A percentile compares a stretch with the other conserved stretches of the same genome.
These are phyloP conservation scores for Amanita bisporigera DNA, from an alignment of 1,284 basidiomycete species.

Conservation along the genomic window DNA sequence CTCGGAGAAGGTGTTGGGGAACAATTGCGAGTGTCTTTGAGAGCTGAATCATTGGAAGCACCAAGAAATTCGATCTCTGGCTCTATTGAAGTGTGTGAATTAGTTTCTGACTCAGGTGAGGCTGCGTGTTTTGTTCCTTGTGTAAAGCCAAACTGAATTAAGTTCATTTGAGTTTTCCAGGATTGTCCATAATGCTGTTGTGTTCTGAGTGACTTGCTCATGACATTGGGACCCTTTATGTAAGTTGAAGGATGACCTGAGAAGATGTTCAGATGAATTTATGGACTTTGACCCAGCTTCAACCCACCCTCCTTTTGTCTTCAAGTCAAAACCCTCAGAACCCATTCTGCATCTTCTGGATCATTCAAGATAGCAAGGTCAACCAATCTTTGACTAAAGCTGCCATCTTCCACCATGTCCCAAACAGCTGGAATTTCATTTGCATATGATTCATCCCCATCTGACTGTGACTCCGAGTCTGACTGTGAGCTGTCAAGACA, in stretches of 20 bases:
- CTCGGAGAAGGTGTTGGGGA: too few species aligned
- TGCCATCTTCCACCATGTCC: constrained; percentile 18
- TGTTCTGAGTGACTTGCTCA: constrained; percentile 12
- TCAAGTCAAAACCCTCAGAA: constrained; percentile 17
- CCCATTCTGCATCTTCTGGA: constrained; percentile 22
- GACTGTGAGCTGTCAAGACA: not conserved
- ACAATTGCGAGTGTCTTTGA: too few species aligned
- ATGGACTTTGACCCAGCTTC: too few species aligned
- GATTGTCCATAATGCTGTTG: not conserved
- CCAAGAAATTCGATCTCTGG: too few species aligned
- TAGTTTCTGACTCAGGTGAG: not conserved
- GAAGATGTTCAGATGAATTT: too few species aligned
- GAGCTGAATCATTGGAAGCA: too few species aligned
- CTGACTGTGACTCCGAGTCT: not conserved
- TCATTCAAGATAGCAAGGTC: constrained; percentile 17
- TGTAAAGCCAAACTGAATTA: not conserved
- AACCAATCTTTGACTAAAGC: constrained; percentile 13
- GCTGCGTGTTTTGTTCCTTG: not conserved
- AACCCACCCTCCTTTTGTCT: constrained; percentile 7
- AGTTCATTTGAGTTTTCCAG: constrained; percentile 3
- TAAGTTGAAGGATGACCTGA: constrained; percentile 7
- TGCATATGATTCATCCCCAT: too few species aligned
- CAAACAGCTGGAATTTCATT: too few species aligned
- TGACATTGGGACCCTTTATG: constrained; percentile 14
- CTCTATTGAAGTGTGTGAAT: too few species aligned